Base-by-base conservation (phyloP, 805 yeast species). In the Ogataea kodamae region DNA sequence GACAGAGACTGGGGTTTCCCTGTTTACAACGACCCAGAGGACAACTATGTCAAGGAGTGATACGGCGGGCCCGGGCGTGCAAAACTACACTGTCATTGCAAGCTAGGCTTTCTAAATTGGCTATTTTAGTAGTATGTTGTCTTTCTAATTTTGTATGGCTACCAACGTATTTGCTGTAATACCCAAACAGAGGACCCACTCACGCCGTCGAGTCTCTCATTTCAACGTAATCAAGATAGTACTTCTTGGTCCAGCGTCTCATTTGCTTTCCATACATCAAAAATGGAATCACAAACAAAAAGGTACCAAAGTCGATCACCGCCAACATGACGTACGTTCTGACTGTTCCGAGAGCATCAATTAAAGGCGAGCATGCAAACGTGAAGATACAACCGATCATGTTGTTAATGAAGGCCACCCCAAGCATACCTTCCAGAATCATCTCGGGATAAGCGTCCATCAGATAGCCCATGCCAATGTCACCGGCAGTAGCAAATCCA, bases 401-500 rank as follows among this genome's bases (percentile, higher is more conserved):
- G 55, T 79, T 79, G 55, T 78, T 78, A 48, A 79, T 78, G 35
- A 78, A 68, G 6, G 76, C 57, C 16, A 80, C 82, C 36, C 84
- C 82, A 16, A 77, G 77, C 83, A 79, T 77, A 46, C 81, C 79
- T 57, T 78, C 84, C 45, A 78, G 62, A 35, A 78, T 76, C 71
- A 78, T 72, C 27, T 76, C 84, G 1, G 85, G 84, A 42, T 78
- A 79, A 5, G 78, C 64, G 43, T 76, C 81, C 82, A 78, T 77
- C 41, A 76, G 61, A 39, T 78, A 78, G 1, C 76, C 67, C 76
- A 79, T 71, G 22, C 82, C 78, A 32, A 78, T 74, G 52, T 81
- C 87, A 51, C 85, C 85, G 9, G 81, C 72, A 33, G 81, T 73
- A 50, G 84, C 85, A 62, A 77, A 78, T 1, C 83, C 79, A 40